Conservation (phyloP, 148 eudicot genomes). For the Arctostaphylos glauca region DNA sequence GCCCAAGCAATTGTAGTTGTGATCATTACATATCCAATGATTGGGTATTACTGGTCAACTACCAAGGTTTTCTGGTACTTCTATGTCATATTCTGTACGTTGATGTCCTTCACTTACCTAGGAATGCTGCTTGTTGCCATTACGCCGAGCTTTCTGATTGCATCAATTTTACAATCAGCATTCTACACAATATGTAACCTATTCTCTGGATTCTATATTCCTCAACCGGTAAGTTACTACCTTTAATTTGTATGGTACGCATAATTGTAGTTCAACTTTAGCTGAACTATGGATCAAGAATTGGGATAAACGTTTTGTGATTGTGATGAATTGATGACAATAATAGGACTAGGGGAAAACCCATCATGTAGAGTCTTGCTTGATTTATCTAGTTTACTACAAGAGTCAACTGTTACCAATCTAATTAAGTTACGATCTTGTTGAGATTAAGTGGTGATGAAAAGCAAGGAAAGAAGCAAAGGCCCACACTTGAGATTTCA, state of each 20-base stretch:
- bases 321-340: background rate
- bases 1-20: background rate
- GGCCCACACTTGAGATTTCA: background rate
- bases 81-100: background rate
- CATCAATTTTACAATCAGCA: background rate
- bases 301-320: background rate
- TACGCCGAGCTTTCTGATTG: background rate
- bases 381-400: background rate
- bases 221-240: background rate
- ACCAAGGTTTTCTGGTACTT: background rate
- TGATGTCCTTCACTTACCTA: background rate
- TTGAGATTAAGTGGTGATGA: background rate
- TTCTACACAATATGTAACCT: background rate
- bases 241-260: background rate
- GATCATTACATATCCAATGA: constrained; percentile 1
- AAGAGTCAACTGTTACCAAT: background rate
- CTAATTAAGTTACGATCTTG: background rate
- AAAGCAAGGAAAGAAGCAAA: background rate
- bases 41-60: constrained; percentile 1
- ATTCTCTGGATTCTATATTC: background rate
- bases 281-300: background rate
- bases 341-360: background rate
- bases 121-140: background rate
- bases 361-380: background rate
- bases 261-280: background rate